Conservation (phyloP, 352 stramenopile species). For the Phytopythium boreale region DNA sequence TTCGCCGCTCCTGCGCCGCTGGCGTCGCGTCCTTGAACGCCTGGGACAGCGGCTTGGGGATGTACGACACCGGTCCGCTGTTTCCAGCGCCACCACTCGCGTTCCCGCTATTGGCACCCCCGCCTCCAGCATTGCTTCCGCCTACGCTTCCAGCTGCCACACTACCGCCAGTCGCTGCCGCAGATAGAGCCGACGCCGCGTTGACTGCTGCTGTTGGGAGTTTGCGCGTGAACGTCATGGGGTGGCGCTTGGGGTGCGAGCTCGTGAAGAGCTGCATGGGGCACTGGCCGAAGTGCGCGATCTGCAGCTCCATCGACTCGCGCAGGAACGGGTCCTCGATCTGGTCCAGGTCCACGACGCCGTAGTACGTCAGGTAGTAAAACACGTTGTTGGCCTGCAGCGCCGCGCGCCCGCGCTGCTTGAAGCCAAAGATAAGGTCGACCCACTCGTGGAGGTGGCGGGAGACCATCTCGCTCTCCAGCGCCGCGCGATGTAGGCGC, state of each 20-base stretch:
- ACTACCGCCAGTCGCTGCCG: neutral
- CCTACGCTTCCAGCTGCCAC: neutral
- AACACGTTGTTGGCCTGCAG: constrained; percentile 97
- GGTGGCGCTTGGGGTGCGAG: constrained; percentile 66
- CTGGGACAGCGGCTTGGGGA: constrained; percentile 51
- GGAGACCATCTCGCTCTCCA: constrained; percentile 99
- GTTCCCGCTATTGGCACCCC: neutral
- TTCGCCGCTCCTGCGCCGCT: constrained; percentile 50
- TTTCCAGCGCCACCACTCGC: neutral
- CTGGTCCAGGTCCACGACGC: constrained; percentile 95
- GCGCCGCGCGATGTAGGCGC: constrained; percentile 91
- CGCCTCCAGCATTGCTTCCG: neutral
- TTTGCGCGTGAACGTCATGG: constrained; percentile 17
- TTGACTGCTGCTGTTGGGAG: neutral
- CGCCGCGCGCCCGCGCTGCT: constrained; percentile 94
- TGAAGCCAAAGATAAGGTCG: constrained; percentile 99
- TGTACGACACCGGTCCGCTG: constrained; percentile 15
- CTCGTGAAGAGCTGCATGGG: constrained; percentile 93
- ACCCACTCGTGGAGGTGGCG: constrained; percentile 97
- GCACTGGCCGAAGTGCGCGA: constrained; percentile 98
- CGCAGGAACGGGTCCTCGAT: constrained; percentile 94
- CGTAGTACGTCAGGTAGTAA: constrained; percentile 91
- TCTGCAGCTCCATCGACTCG: constrained; percentile 96
- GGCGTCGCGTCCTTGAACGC: constrained; percentile 61
- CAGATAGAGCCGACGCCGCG: neutral